Base-by-base conservation (phyloP, 805 yeast species). In the Priceomyces fermenticarens region DNA sequence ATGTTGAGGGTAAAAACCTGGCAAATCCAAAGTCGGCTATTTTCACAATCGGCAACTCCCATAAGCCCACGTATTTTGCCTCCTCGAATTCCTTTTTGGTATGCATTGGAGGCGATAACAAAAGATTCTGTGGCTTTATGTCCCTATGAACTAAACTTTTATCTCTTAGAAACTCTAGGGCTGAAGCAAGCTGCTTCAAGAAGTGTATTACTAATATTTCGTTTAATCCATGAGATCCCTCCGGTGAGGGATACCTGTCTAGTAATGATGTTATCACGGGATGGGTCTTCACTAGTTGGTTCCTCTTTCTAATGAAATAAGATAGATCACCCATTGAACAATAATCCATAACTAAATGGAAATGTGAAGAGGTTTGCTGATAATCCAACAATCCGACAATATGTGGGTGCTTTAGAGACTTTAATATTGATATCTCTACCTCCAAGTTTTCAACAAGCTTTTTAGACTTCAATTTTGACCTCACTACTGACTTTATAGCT, bases 11-110 rank as follows among this genome's bases (percentile, higher is more conserved):
- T 53, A 93, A 72, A 57, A 90, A 87, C 46, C 98, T 75, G 4
- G 99, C 99, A 67, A 93, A 93, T 1, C 99, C 99, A 64, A 93
- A 93, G 67, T 93, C 99, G 10, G 99, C 99, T 45, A 93, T 82
- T 62, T 91, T 91, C 47, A 93, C 72, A 8, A 90, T 77, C 1
- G 99, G 99, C 46, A 93, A 70, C 52, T 88, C 95, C 81, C 91
- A 85, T 43, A 83, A 67, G 0, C 98, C 98, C 4, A 80, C 81
- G 62, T 72, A 86, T 2, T 82, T 76, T 3, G 56, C 65, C 3
- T 73, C 72, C 35, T 72, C 72, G 48, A 87, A 86, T 23, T 77
- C 82, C 13, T 67, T 65, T 41, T 75, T 72, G 11, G 90, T 75
- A 49, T 81, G 83, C 2, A 77, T 65, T 0, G 98, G 97, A 1